Percentiles rank a stretch among this genome's conserved stretches.
Conservation (phyloP, 176 grass and related monocot genomes). For the Oryza longistaminata region DNA sequence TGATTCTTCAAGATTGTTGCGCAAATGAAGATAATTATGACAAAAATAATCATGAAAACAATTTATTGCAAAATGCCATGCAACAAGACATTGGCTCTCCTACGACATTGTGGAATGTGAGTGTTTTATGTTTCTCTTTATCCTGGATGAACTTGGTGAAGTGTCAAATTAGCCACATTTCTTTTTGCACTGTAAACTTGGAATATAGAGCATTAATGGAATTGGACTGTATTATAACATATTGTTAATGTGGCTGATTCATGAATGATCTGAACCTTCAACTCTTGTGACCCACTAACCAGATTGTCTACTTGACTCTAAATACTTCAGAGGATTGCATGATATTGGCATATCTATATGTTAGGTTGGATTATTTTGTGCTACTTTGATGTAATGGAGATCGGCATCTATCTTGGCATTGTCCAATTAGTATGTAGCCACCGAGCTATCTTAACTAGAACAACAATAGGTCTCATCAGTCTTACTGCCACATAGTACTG, state of each 20-base stretch:
- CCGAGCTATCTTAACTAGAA: neutral
- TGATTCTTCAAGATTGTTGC: slow-evolving; percentile 25
- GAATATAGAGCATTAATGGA: neutral
- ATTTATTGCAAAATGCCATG: slow-evolving; percentile 27
- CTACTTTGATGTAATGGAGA: neutral
- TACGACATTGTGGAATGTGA: slow-evolving; percentile 19
- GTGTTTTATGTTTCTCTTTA: slow-evolving; percentile 11
- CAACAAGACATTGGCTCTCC: slow-evolving; percentile 30
- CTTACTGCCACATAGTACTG: neutral
- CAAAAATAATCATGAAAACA: slow-evolving; percentile 28
- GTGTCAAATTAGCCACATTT: slow-evolving; percentile 3
- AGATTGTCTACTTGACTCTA: neutral
- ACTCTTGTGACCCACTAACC: neutral
- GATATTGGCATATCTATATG: neutral
- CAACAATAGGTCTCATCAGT: neutral
- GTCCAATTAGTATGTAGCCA: neutral
- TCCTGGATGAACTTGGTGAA: neutral
- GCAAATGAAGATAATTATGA: slow-evolving; percentile 26
- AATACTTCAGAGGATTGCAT: slow-evolving; percentile 1
- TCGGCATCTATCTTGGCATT: neutral
- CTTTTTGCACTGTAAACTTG: neutral
- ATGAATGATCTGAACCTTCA: slow-evolving; percentile 2
- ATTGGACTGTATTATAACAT: neutral
- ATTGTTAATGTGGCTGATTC: neutral
- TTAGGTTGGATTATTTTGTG: neutral